Conservation (phyloP, 148 eudicot genomes). For the Polygonum maritimum region DNA sequence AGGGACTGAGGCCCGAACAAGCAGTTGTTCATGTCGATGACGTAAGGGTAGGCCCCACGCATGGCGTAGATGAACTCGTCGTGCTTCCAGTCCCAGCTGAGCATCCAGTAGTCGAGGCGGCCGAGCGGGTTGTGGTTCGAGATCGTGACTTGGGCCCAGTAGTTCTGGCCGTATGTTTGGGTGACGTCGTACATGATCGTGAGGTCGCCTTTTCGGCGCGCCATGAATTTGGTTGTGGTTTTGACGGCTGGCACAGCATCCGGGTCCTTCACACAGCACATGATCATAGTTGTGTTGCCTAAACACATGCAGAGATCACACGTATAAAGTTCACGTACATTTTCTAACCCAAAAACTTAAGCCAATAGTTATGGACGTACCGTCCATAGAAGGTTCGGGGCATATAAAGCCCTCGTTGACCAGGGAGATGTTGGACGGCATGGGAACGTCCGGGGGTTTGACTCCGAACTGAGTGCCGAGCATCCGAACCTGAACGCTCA, state of each 20-base stretch:
- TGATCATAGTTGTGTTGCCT: conserved; percentile 31
- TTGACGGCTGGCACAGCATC: conserved; percentile 22
- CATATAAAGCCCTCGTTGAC: conserved; percentile 44
- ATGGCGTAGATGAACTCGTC: conserved; percentile 53
- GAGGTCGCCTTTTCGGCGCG: conserved; percentile 48
- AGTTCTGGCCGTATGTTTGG: conserved; percentile 26
- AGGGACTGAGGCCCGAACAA: conserved; percentile 40
- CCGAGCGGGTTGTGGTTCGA: conserved; percentile 34
- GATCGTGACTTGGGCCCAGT: conserved; percentile 55
- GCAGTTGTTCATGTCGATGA: conserved; percentile 35
- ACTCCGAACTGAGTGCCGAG: conserved; percentile 75
- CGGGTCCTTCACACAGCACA: conserved; percentile 50
- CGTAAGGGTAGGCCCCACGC: conserved; percentile 48
- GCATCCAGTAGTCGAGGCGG: conserved; percentile 48
- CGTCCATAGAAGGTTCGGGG: conserved; percentile 16
- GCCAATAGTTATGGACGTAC: conserved; percentile 10
- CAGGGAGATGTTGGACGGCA: conserved; percentile 29
- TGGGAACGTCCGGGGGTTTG: conserved; percentile 29
- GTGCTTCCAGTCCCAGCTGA: conserved; percentile 59
- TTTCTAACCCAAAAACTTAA: too few species aligned
- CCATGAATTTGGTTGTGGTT: conserved; percentile 23
- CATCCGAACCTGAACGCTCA: conserved; percentile 30
- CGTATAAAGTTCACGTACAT: too few species aligned
- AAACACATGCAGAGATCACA: neutral
- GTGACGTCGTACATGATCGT: conserved; percentile 48